Evolutionary conservation across 2,329 filamentous ascomycete species (phyloP), one percentile per base, ranked within the genome.

Genomic region (Myotisia sp.): DNA sequence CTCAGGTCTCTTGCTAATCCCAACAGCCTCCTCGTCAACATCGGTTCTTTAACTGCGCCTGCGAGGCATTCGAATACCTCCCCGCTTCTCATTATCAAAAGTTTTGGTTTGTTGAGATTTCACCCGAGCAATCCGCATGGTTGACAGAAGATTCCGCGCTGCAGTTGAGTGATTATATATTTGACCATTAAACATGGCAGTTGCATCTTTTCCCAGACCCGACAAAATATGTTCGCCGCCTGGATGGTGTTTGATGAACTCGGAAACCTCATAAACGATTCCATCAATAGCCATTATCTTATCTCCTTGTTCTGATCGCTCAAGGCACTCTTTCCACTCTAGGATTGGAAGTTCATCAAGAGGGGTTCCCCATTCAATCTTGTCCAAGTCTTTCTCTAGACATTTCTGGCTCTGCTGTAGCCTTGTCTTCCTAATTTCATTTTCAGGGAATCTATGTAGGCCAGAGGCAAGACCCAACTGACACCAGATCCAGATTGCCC

Each of bases 51-150:
- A n/a, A n/a, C n/a, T n/a, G n/a, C n/a, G n/a, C n/a, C n/a, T n/a
- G n/a, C 26, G 19, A 5, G n/a, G 3, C 5, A n/a, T n/a, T 13
- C 12, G 10, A 17, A n/a, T 19, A 13, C n/a, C 59, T 48, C 64
- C 64, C 16, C 65, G 56, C 42, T 63, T 55, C 18, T 63, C 62
- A 50, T 63, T 54, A 9, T 51, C 52, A 18, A 60, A 44, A 42
- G 54, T 61, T 7, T 54, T 54, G 41, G 57, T 26, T 26, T 10
- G 24, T 26, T 26, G 14, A 26, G 10, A 13, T 26, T 13, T 10
- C 5, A 10, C 9, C 10, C n/a, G n/a, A 26, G 24, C 24, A 26
- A 26, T 2, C 1, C 24, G 2, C 24, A 26, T 26, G 5, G 6
- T 13, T 13, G 24, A 10, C 24, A 26, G 2, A n/a, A n/a, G 6